Base-by-base conservation (phyloP, 1,284 basidiomycete species). In the Golubevia sp. region DNA sequence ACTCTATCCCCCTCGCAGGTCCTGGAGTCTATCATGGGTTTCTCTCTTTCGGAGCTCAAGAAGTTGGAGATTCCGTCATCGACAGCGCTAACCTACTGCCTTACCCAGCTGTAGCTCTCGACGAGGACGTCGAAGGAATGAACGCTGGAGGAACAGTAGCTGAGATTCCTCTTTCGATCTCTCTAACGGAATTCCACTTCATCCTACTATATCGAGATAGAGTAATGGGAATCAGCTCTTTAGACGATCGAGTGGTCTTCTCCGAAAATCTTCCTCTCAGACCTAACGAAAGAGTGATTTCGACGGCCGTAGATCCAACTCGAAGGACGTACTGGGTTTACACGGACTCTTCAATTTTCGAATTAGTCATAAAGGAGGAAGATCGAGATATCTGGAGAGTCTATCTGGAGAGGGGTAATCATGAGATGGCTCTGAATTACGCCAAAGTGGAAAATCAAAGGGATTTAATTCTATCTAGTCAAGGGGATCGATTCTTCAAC, bases 241-340 rank as follows among this genome's bases (percentile, higher is more conserved):
- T 98, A 59, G 91, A 94, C 72, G 92, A 95, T 68, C 89, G 89
- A 64, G 84, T 92, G 23, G 89, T 91, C 2, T 97, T 93, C 79
- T 91, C 97, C 73, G 94, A 97, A 76, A 52, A 64, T 2, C 64
- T 82, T 3, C 76, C 72, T 2, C 70, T 82, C 48, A 67, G 68
- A 49, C 21, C 71, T 0, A 61, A 71, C 30, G 80, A 83, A 50
- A 54, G 69, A 24, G 73, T 80, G 44, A 67, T 79, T 11, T 77
- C 75, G 11, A 67, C 70, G 5, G 67, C 74, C n/a, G 63, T 77
- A 51, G 97, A 99, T 84, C 90, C 92, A 6, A 89, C 92, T 3
- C 89, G 92, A 6, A 90, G 89, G 79, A 98, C 96, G 2, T 96
- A 92, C 76, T 99, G 97, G 97, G 88, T 97, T 1, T 97, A 92